phyloP scores from a whole-genome alignment of 768 basidiomycete genomes.

The Tylopilus intermedius region DNA sequence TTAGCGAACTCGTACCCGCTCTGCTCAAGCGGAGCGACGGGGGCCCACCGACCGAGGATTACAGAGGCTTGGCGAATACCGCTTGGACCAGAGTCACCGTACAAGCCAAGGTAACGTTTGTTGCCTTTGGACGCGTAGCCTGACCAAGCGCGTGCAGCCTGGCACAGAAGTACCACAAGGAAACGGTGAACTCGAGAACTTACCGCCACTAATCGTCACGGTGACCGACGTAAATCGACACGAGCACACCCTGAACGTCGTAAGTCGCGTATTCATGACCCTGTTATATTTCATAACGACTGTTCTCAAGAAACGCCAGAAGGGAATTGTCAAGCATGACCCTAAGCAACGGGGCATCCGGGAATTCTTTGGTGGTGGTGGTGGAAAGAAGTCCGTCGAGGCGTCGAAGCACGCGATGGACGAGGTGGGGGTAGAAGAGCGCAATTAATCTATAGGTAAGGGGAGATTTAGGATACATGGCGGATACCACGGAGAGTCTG shows the following conservation, averaged over 20 bases:
- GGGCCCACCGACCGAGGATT: conserved; percentile 26
- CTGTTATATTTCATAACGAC: conserved; percentile 1
- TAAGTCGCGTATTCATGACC: conserved; percentile 31
- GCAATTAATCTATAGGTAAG: conserved; percentile 6
- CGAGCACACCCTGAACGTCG: conserved; percentile 53
- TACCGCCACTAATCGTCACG: conserved; percentile 36
- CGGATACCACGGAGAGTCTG: neutral
- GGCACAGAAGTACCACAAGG: conserved; percentile 23
- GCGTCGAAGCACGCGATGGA: conserved; percentile 16
- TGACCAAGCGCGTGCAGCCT: conserved; percentile 23
- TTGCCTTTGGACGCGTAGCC: neutral
- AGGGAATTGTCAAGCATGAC: conserved; percentile 75
- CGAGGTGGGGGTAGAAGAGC: conserved; percentile 13
- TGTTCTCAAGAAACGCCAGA: conserved; percentile 55
- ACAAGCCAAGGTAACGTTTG: conserved; percentile 38
- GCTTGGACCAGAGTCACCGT: conserved; percentile 61
- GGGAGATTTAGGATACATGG: neutral
- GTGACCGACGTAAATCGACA: conserved; percentile 51
- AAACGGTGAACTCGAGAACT: conserved; percentile 16
- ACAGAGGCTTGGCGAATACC: conserved; percentile 59
- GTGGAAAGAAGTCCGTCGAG: conserved; percentile 11
- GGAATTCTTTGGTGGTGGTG: conserved; percentile 56
- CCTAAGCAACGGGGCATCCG: conserved; percentile 72
- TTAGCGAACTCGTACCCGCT: conserved; percentile 52
- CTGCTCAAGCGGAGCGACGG: conserved; percentile 42